Percentiles rank a stretch among this genome's conserved stretches.
Conservation (phyloP, 805 yeast species). For the Metschnikowia kofuensis region DNA sequence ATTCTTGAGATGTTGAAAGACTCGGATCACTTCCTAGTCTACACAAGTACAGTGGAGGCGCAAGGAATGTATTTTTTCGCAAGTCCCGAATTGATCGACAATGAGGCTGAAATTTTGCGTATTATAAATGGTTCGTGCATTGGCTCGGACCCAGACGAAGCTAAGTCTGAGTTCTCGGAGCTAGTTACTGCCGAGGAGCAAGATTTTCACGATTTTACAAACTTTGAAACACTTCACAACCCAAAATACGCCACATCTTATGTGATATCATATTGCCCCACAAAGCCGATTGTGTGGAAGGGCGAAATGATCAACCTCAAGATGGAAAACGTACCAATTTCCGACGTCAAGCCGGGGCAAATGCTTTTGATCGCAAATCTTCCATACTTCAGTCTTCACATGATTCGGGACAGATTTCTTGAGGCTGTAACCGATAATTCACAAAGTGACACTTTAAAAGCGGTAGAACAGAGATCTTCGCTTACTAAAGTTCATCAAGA, state of each 20-base stretch:
- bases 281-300: constrained; percentile 88
- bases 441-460: constrained; percentile 31
- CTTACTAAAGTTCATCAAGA: constrained; percentile 71
- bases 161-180: constrained; percentile 26
- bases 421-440: constrained; percentile 51
- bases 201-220: constrained; percentile 5
- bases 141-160: constrained; percentile 33
- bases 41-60: constrained; percentile 67
- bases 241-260: constrained; percentile 50
- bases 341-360: constrained; percentile 65
- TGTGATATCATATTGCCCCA: constrained; percentile 69
- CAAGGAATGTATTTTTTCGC: constrained; percentile 82
- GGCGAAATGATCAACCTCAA: constrained; percentile 66
- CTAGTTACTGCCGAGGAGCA: constrained; percentile 15
- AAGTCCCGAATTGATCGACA: constrained; percentile 50
- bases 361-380: constrained; percentile 68
- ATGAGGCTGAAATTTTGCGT: constrained; percentile 36
- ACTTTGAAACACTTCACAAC: constrained; percentile 13
- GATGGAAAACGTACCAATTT: constrained; percentile 44
- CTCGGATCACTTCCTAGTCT: constrained; percentile 71
- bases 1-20: constrained; percentile 59
- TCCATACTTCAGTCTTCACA: constrained; percentile 50
- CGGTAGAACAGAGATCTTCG: constrained; percentile 67
- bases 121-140: constrained; percentile 40
- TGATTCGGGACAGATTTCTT: constrained; percentile 54